phyloP scores from a whole-genome alignment of 805 yeast genomes.

The Spathaspora hagerdaliae region DNA sequence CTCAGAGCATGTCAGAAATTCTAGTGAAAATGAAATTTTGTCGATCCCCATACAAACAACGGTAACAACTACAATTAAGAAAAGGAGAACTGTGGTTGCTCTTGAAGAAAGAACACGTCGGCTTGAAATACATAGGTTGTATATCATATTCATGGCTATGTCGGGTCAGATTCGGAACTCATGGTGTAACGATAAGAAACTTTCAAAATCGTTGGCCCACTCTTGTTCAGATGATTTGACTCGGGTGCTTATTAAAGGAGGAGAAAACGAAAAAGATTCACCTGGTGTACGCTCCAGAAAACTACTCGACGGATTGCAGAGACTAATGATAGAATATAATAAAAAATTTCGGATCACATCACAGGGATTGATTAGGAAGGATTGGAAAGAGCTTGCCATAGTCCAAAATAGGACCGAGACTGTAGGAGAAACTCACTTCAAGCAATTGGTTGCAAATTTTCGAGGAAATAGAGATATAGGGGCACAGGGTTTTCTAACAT shows the following conservation, averaged over 20 bases:
- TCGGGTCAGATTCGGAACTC: conserved; percentile 68
- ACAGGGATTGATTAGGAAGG: conserved; percentile 32
- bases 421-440: conserved; percentile 41
- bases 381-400: conserved; percentile 28
- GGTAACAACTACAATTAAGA: conserved; percentile 15
- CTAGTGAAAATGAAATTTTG: neutral
- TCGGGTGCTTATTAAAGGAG: neutral
- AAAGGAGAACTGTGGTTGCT: conserved; percentile 35
- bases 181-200: conserved; percentile 59
- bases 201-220: conserved; percentile 39
- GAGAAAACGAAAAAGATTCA: conserved; percentile 5
- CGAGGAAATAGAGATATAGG: conserved; percentile 75
- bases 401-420: conserved; percentile 19
- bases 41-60: conserved; percentile 13
- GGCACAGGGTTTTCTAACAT: conserved; percentile 82
- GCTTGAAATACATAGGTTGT: conserved; percentile 52
- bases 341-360: conserved; percentile 46
- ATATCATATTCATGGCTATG: conserved; percentile 53
- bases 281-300: conserved; percentile 52
- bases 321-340: conserved; percentile 61
- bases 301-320: conserved; percentile 73
- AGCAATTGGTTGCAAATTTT: conserved; percentile 36
- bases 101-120: conserved; percentile 56
- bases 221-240: conserved; percentile 4
- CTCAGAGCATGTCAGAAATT: no score